These are phyloP conservation scores for Codiaeum variegatum DNA, from an alignment of 441 rosid genomes.

Conservation along the genomic window DNA sequence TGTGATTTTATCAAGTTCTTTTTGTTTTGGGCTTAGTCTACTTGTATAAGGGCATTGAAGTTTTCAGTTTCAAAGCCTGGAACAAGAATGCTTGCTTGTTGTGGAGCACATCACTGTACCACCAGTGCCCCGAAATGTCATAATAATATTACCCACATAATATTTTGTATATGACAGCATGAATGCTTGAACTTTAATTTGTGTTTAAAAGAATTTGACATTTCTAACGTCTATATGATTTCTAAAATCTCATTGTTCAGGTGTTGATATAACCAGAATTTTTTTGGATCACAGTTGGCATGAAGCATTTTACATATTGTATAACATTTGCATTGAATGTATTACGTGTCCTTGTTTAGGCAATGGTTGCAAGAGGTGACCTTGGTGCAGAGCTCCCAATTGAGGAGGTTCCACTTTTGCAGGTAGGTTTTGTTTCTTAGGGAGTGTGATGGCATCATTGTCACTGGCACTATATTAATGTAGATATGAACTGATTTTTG, in stretches of 20 bases:
- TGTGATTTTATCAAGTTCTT: neutral
- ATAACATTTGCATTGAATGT: constrained; percentile 8
- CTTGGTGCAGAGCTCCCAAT: constrained; percentile 99
- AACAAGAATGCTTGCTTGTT: neutral
- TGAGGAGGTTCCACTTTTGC: constrained; percentile 93
- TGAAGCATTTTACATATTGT: constrained; percentile 1
- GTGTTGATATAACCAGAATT: neutral
- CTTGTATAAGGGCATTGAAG: neutral
- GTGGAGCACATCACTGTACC: neutral
- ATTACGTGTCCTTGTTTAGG: constrained; percentile 36
- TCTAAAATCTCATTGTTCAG: neutral
- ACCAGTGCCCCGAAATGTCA: neutral
- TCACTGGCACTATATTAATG: constrained; percentile 9
- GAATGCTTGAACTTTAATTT: neutral
- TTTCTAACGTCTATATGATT: neutral
- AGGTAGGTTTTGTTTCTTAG: constrained; percentile 48
- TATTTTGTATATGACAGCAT: neutral
- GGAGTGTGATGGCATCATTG: constrained; percentile 15
- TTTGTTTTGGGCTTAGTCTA: neutral
- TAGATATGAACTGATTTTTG: constrained; percentile 14
- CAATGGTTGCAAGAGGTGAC: constrained; percentile 99
- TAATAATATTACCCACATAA: neutral
- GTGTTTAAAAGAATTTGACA: constrained; percentile 2
- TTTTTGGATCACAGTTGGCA: neutral
- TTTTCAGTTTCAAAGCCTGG: neutral